Percentiles rank a stretch among this genome's conserved stretches.
Evolutionary conservation across 108 stramenopile genomes (phyloP).

Genomic region (Licmophora abbreviata): DNA sequence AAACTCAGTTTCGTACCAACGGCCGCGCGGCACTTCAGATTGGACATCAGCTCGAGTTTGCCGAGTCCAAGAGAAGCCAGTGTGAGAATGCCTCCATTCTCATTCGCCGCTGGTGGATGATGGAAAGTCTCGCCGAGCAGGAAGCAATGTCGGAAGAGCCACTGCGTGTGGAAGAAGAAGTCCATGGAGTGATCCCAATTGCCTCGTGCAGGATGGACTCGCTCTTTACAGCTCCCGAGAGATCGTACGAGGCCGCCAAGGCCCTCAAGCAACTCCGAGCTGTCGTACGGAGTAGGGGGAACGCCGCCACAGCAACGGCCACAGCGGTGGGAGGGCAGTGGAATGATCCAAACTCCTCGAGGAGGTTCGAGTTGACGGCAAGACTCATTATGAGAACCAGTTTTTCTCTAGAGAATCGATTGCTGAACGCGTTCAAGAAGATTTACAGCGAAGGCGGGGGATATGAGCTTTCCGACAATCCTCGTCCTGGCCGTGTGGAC

Average conservation of each 20-base stretch:
- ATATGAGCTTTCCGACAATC: slow-evolving; percentile 62
- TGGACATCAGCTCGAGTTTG: slow-evolving; percentile 74
- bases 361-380: slow-evolving; percentile 71
- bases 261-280: slow-evolving; percentile 61
- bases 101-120: slow-evolving; percentile 81
- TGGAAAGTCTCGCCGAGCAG: slow-evolving; percentile 78
- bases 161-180: slow-evolving; percentile 65
- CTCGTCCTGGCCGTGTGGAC: slow-evolving; percentile 46
- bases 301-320: slow-evolving; percentile 23
- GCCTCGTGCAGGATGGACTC: slow-evolving; percentile 71
- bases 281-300: slow-evolving; percentile 67
- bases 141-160: slow-evolving; percentile 53
- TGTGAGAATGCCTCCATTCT: slow-evolving; percentile 68
- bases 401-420: slow-evolving; percentile 57
- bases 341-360: slow-evolving; percentile 32
- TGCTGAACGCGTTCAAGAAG: slow-evolving; percentile 57
- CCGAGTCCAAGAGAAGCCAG: slow-evolving; percentile 69
- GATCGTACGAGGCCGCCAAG: slow-evolving; percentile 61
- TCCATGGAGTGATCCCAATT: slow-evolving; percentile 49
- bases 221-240: slow-evolving; percentile 58
- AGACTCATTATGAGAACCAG: slow-evolving; percentile 60
- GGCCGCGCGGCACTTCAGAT: slow-evolving; percentile 76
- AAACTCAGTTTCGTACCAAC: slow-evolving; percentile 69
- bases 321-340: slow-evolving; percentile 8
- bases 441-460: slow-evolving; percentile 59